These are phyloP conservation scores for Salix dunnii DNA, from an alignment of 345 rosid species.

Conservation along the genomic window DNA sequence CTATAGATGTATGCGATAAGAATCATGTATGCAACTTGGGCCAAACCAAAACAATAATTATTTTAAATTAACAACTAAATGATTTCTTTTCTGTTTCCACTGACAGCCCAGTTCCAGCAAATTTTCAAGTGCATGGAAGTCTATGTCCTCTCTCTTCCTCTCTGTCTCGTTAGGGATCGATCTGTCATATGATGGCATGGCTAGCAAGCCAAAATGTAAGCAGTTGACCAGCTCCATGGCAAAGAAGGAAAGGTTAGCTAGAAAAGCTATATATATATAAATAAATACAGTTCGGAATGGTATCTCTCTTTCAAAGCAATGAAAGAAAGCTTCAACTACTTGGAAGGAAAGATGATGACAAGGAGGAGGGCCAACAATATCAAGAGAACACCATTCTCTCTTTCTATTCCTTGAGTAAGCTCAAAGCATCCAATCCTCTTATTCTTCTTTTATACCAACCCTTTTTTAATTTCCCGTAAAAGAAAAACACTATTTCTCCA, in stretches of 20 bases:
- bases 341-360: background rate
- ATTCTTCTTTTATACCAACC: background rate
- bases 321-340: conserved; percentile 28
- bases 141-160: too few relatives aligned
- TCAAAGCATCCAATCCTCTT: conserved; percentile 18
- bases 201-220: too few relatives aligned
- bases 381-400: background rate
- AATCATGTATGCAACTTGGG: too few relatives aligned
- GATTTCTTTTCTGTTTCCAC: too few relatives aligned
- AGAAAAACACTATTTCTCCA: background rate
- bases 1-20: too few relatives aligned
- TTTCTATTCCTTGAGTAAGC: conserved; percentile 28
- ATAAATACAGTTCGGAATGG: conserved; percentile 1
- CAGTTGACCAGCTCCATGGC: too few relatives aligned
- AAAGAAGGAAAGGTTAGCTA: background rate
- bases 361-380: background rate
- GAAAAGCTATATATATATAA: background rate
- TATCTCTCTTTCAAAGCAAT: conserved; percentile 35
- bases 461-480: background rate
- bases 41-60: too few relatives aligned
- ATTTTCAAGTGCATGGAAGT: too few relatives aligned
- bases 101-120: too few relatives aligned
- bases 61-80: too few relatives aligned
- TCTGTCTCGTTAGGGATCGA: too few relatives aligned
- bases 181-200: too few relatives aligned